Evolutionary conservation across 2,329 filamentous ascomycete genomes (phyloP).

Genomic region (Cladosporium sp.): DNA sequence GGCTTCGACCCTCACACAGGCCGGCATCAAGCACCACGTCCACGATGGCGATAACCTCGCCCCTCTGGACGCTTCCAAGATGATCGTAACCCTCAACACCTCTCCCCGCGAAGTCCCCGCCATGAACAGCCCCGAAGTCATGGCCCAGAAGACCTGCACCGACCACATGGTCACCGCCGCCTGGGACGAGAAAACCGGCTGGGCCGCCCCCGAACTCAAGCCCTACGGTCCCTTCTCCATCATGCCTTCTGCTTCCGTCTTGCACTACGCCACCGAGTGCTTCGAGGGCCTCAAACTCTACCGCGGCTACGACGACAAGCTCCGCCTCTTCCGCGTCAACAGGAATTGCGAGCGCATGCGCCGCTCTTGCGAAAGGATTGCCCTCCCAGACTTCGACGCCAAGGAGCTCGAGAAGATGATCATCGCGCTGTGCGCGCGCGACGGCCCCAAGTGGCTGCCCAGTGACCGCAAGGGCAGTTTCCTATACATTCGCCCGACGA

Average conservation of each 20-base stretch:
- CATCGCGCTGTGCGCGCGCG: conserved; percentile 66
- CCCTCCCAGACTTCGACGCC: conserved; percentile 71
- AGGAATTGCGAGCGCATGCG: conserved; percentile 68
- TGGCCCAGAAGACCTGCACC: conserved; percentile 54
- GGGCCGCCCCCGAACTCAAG: conserved; percentile 69
- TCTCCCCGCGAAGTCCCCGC: conserved; percentile 45
- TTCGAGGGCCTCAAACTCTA: conserved; percentile 81
- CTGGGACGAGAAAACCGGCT: conserved; percentile 67
- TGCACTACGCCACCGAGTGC: conserved; percentile 87
- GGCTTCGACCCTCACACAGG: conserved; percentile 38
- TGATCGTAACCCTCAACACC: conserved; percentile 43
- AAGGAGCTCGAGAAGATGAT: conserved; percentile 72
- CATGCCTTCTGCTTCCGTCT: conserved; percentile 74
- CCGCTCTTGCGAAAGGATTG: conserved; percentile 60
- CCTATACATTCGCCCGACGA: conserved; percentile 69
- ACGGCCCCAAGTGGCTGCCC: conserved; percentile 77
- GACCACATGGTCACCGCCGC: conserved; percentile 82
- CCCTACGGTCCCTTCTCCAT: conserved; percentile 75
- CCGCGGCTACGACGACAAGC: conserved; percentile 65
- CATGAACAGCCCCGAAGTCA: conserved; percentile 40
- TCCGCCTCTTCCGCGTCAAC: conserved; percentile 73
- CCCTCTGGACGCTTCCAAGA: conserved; percentile 46
- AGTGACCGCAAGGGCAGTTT: conserved; percentile 65
- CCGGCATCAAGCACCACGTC: conserved; percentile 39
- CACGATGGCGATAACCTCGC: conserved; percentile 31